Evolutionary conservation across 2,329 filamentous ascomycete species (phyloP).

Genomic region (Aspergillus uvarum): DNA sequence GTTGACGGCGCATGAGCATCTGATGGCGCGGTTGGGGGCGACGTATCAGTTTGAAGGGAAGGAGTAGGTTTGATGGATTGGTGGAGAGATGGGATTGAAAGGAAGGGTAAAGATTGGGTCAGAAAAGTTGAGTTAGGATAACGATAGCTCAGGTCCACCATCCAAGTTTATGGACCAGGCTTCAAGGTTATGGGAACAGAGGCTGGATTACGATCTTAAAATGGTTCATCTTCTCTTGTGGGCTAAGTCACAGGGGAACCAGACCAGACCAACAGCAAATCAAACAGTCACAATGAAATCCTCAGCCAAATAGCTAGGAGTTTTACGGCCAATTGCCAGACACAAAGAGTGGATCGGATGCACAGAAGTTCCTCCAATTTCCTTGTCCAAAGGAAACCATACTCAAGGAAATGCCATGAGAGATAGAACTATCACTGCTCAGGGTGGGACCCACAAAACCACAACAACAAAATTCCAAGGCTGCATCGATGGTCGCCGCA

Average conservation of each 20-base stretch:
- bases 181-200: too few relatives aligned
- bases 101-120: too few relatives aligned
- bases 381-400: background rate
- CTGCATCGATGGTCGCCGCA: background rate
- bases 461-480: background rate
- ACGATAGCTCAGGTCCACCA: too few relatives aligned
- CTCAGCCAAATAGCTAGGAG: background rate
- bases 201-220: too few relatives aligned
- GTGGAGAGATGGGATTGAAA: too few relatives aligned
- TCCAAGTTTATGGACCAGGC: too few relatives aligned
- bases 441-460: background rate
- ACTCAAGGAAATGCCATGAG: background rate
- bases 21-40: conserved; percentile 56
- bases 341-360: background rate
- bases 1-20: conserved; percentile 60
- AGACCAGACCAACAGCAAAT: too few relatives aligned
- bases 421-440: background rate
- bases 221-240: too few relatives aligned
- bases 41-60: conserved; percentile 53
- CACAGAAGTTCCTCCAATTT: background rate
- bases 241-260: background rate
- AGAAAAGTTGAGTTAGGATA: too few relatives aligned
- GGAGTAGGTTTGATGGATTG: background rate
- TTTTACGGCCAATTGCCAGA: background rate
- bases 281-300: too few relatives aligned